Evolutionary conservation across 2,329 filamentous ascomycete genomes (phyloP).

Genomic region (Diplocarpon rosae): DNA sequence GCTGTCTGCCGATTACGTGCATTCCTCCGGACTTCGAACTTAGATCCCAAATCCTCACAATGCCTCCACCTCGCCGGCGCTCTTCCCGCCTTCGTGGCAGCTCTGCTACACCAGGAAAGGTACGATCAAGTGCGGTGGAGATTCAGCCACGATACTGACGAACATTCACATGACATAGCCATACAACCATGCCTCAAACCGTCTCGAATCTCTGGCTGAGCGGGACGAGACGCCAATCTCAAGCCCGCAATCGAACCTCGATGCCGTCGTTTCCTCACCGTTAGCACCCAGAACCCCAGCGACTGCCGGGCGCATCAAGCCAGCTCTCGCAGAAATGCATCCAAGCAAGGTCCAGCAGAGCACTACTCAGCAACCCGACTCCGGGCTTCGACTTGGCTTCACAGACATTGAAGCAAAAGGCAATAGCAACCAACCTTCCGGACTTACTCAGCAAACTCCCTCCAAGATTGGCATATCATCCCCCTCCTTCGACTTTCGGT

Average conservation of each 20-base stretch:
- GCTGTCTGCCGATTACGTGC: not conserved
- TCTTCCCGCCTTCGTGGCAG: constrained; percentile 25
- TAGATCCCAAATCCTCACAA: constrained; percentile 5
- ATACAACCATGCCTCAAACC: constrained; percentile 12
- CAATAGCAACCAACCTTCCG: constrained; percentile 29
- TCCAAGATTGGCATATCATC: constrained; percentile 45
- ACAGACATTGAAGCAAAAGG: constrained; percentile 46
- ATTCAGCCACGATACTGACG: not conserved
- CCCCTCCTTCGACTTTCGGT: constrained; percentile 55
- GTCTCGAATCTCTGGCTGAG: constrained; percentile 23
- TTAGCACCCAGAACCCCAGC: constrained; percentile 42
- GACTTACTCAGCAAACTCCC: constrained; percentile 47
- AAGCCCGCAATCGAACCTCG: constrained; percentile 14
- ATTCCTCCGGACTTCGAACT: not conserved
- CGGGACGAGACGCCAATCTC: constrained; percentile 21
- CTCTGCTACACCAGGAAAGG: constrained; percentile 24
- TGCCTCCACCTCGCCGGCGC: constrained; percentile 25
- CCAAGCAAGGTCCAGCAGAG: constrained; percentile 69
- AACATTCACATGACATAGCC: constrained; percentile 7
- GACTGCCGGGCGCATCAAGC: constrained; percentile 54
- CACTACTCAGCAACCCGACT: constrained; percentile 66
- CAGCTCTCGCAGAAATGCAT: constrained; percentile 77
- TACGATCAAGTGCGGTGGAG: constrained; percentile 7
- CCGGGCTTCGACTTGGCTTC: constrained; percentile 74
- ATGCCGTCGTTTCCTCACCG: constrained; percentile 19